Base-by-base conservation (phyloP, 768 basidiomycete species). In the Galerina sulciceps region DNA sequence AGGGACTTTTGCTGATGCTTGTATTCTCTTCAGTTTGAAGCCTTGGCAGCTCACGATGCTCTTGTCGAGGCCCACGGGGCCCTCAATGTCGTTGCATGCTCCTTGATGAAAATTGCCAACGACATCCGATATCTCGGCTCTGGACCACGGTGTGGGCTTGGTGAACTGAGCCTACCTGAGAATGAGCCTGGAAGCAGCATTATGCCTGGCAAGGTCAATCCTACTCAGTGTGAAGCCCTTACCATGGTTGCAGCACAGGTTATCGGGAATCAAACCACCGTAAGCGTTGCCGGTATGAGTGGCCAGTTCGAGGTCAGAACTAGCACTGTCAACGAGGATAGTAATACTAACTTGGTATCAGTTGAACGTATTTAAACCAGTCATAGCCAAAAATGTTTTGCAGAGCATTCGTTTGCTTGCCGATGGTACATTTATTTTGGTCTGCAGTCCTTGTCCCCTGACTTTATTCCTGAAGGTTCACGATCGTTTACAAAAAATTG, bases 201-300 rank as follows among this genome's bases (percentile, higher is more conserved):
- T 77, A 99, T 99, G 97, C 97, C 96, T 6, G 97, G 97, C 60
- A 99, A 99, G 79, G 97, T 99, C 58, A 99, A 99, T 78, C 97
- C 97, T 10, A 99, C 97, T 4, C 97, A 99, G 72, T 99, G 97
- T 66, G 97, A 99, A 76, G 97, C 97, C 8, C 75, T 99, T 60
- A 99, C 97, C 10, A 99, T 99, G 97, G 94, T 99, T 20, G 93
- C 94, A 41, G 95, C 96, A 0, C 97, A 99, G 74, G 96, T 99
- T 4, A 96, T 99, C 76, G 97, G 97, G 41, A 99, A 99, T 77
- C 92, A 99, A 74, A 95, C 94, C 10, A 76, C 89, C 44, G 93
- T 99, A 71, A 91, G 89, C 67, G 79, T 99, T 63, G 96, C 95
- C 36, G 94, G 97, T 52, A 88, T 94, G 14, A 94, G 89, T 69